Base-by-base conservation (phyloP, 176 grass and related monocot species). In the Hordeum marinum region DNA sequence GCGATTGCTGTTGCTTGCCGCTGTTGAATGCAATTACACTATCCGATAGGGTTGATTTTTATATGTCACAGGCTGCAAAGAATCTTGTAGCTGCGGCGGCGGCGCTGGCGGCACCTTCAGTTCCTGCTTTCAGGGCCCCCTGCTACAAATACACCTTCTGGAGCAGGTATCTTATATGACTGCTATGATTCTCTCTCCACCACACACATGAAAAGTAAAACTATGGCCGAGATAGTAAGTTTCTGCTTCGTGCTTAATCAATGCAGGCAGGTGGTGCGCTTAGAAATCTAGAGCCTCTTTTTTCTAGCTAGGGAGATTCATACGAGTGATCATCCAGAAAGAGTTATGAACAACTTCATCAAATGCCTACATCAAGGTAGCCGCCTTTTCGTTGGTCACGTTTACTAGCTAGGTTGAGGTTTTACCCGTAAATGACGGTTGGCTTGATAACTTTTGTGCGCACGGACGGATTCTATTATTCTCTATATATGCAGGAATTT, bases 281-380 rank as follows among this genome's bases (percentile, higher is more conserved):
- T 79, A 76, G 77, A 87, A 89, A 80, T 63, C 76, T 86, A 14
- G 84, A 82, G 1, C 78, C 42, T 61, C 82, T 77, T 52, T 78
- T 94, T 34, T 84, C 91, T 23, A 92, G 90, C 91, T 23, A 92
- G 90, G 74, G 87, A 90, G 59, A 79, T 94, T 46, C 88, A 92
- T 59, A 93, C 48, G 83, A 90, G 87, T 63, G 87, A 92, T 46
- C 94, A 92, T 46, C 94, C 91, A 70, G 89, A 94, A 93, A 91
- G 82, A 78, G 85, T 94, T 63, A 91, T 97, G 74, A 82, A 92
- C 14, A 84, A 94, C 62, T 92, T 97, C 72, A 90, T 57, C 52
- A 89, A 97, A 81, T 92, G 82, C 71, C 79, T 55, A 55, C 17
- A 71, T 3, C 21, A 23, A 73, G 70, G 24, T 73, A 48, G 41